Percentiles rank a stretch among this genome's conserved stretches.
Evolutionary conservation across 2,329 filamentous ascomycete species (phyloP).

Genomic region (Teratosphaeria nubilosa): DNA sequence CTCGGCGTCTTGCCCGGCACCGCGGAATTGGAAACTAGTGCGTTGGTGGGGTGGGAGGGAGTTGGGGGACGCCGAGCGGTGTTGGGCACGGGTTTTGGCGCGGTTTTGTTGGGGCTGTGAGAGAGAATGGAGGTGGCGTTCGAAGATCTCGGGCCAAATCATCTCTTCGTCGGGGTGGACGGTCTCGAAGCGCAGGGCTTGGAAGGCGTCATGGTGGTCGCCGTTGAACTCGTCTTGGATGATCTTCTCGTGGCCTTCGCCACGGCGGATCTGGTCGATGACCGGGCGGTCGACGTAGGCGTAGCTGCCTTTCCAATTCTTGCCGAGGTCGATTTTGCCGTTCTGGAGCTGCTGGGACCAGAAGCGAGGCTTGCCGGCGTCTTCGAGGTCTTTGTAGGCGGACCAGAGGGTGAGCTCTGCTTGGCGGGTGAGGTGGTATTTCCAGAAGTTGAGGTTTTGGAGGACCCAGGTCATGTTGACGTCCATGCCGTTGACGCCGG

Average conservation of each 20-base stretch:
- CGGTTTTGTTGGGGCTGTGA: conserved; percentile 10
- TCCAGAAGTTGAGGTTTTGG: conserved; percentile 44
- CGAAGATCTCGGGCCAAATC: conserved; percentile 31
- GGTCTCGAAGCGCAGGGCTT: conserved; percentile 18
- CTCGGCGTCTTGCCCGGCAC: conserved; percentile 28
- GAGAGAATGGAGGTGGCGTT: conserved; percentile 29
- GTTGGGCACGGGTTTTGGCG: conserved; percentile 25
- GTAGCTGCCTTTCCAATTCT: conserved; percentile 43
- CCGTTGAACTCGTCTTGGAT: conserved; percentile 25
- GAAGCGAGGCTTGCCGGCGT: conserved; percentile 30
- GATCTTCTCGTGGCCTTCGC: conserved; percentile 3
- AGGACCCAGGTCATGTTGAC: conserved; percentile 39
- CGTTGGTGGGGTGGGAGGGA: conserved; percentile 2
- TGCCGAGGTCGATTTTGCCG: conserved; percentile 22
- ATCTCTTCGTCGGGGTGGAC: conserved; percentile 10
- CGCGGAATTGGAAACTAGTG: conserved; percentile 27
- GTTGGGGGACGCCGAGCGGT: conserved; percentile 7
- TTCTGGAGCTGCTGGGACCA: conserved; percentile 12
- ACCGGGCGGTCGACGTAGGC: conserved; percentile 28
- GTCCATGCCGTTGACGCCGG: conserved; percentile 24
- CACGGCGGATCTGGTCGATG: conserved; percentile 18
- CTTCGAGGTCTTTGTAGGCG: conserved; percentile 27
- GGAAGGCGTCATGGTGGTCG: conserved; percentile 22
- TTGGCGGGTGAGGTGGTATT: conserved; percentile 36
- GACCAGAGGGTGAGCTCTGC: conserved; percentile 29